Percentiles rank a stretch among this genome's conserved stretches.
Conservation (phyloP, 2,329 filamentous ascomycete genomes). For the Orbilia blumenaviensis region DNA sequence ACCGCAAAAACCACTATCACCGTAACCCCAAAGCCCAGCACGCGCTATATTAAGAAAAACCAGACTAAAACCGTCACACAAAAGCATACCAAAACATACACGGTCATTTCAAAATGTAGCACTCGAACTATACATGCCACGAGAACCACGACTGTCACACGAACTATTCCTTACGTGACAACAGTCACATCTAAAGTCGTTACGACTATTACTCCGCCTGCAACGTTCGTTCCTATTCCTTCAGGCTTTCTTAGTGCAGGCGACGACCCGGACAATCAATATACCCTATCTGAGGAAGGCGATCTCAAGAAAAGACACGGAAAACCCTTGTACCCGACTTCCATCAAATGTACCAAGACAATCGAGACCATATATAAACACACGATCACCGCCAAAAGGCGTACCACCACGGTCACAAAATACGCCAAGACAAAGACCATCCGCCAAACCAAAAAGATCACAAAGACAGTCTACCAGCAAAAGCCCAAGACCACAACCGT, state of each 20-base stretch:
- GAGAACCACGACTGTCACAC: neutral
- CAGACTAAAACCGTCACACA: conserved; percentile 17
- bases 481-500: conserved; percentile 22
- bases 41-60: conserved; percentile 26
- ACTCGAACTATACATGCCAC: conserved; percentile 13
- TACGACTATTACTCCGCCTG: conserved; percentile 6
- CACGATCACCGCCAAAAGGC: conserved; percentile 18
- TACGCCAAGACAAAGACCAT: conserved; percentile 12
- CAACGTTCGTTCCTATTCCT: conserved; percentile 6
- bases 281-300: neutral
- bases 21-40: conserved; percentile 21
- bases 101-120: conserved; percentile 1
- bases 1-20: neutral
- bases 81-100: conserved; percentile 8
- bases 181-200: neutral
- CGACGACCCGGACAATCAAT: conserved; percentile 39
- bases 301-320: neutral
- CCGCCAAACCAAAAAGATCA: conserved; percentile 2
- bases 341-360: conserved; percentile 39
- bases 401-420: conserved; percentile 21
- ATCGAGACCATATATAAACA: conserved; percentile 22
- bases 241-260: conserved; percentile 26
- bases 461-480: conserved; percentile 20
- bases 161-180: no score
- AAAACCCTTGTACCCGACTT: conserved; percentile 15